Evolutionary conservation across 164 flowering plant genomes (phyloP), one percentile per base, ranked within the genome.

Genomic region (Magnolia kwangsiensis): DNA sequence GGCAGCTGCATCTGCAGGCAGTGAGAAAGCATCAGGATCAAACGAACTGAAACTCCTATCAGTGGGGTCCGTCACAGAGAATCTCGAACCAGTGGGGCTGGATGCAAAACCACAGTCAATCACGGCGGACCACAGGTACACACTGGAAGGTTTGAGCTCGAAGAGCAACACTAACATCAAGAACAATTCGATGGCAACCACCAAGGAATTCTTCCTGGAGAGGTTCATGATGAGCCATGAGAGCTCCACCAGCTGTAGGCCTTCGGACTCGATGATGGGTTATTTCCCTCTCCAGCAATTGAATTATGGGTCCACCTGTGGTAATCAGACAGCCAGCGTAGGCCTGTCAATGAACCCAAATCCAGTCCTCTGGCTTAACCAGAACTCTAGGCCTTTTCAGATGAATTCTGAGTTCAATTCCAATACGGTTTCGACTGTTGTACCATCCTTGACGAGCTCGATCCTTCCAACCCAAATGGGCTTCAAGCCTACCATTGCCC

Each of bases 151-250:
- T n/a, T 70, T 78, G 4, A 68, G 6, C 73, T 80, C 85, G 71
- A 81, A 75, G 37, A 51, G 74, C 73, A 72, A 58, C 67, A 0
- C 45, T 37, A 76, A 21, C 51, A 78, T 55, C 77, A 72, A 51
- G 67, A 75, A 50, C 73, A 78, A 51, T 50, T 64, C 77, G 51
- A 76, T 63, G 37, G 18, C 78, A 37, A 69, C 75, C 79, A 80
- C 79, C 78, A 76, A 89, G 74, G 92, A 90, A 49, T 86, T 89
- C 63, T 85, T 89, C 81, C 82, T 84, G 3, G 90, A 90, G 18
- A 84, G 84, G 74, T 85, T 86, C 65, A 65, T 69, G 55, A 63
- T 80, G 76, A 65, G 84, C 79, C 77, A 82, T 70, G 91, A 87
- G 8, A 84, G 76, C 85, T 58, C 87, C 74, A 78, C 82, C 74